phyloP scores from a whole-genome alignment of 2,329 filamentous ascomycete genomes.

The Scedosporium aurantiacum region DNA sequence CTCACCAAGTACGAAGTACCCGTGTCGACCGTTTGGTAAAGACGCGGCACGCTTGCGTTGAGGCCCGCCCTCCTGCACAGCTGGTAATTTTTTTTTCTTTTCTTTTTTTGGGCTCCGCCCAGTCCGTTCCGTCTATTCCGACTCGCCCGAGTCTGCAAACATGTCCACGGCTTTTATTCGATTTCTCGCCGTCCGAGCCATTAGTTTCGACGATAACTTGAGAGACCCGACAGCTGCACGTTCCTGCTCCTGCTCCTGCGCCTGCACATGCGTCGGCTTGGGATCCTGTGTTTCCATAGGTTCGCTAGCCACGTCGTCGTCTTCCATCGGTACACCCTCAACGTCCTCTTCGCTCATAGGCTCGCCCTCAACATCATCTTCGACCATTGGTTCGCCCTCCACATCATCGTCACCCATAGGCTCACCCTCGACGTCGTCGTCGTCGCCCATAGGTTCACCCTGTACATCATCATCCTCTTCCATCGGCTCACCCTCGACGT shows the following conservation, averaged over 20 bases:
- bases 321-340: constrained; percentile 21
- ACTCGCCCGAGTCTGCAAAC: constrained; percentile 38
- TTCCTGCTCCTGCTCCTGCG: not conserved
- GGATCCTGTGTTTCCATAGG: not conserved
- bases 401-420: constrained; percentile 35
- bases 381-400: constrained; percentile 33
- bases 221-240: constrained; percentile 8
- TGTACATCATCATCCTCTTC: constrained; percentile 37
- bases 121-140: constrained; percentile 9
- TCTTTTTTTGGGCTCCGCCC: constrained; percentile 6
- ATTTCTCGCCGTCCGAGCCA: constrained; percentile 32
- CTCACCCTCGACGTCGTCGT: constrained; percentile 30
- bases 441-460: constrained; percentile 34
- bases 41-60: constrained; percentile 12
- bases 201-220: constrained; percentile 15
- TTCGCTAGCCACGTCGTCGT: constrained; percentile 39
- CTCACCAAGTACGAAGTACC: not conserved
- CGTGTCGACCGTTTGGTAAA: not conserved
- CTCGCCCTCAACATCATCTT: constrained; percentile 29
- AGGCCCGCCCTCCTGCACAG: constrained; percentile 19
- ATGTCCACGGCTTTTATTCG: constrained; percentile 72
- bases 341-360: constrained; percentile 31
- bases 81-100: not conserved
- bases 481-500: constrained; percentile 27
- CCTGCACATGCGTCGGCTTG: not conserved